These are phyloP conservation scores for Colletotrichum nymphaeae DNA, from an alignment of 2,329 filamentous ascomycete genomes.

Conservation along the genomic window DNA sequence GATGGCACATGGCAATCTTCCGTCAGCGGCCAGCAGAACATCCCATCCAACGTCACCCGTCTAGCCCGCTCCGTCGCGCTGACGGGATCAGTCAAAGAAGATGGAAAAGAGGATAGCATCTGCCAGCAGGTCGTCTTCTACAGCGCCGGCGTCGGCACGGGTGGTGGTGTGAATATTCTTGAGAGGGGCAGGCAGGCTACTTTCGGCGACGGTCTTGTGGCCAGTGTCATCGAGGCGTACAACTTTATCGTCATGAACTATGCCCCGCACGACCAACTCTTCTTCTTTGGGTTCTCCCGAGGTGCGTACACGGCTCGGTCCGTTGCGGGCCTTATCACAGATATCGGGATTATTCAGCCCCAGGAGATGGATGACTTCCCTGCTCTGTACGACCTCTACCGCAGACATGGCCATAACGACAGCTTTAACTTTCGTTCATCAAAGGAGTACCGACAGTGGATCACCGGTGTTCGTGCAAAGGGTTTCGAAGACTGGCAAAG, in stretches of 20 bases:
- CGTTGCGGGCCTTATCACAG: constrained; percentile 49
- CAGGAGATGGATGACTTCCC: constrained; percentile 5
- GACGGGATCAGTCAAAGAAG: not conserved
- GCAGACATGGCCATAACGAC: not conserved
- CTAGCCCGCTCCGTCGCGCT: constrained; percentile 5
- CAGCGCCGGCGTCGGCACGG: not conserved
- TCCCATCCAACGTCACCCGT: constrained; percentile 24
- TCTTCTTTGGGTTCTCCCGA: constrained; percentile 52
- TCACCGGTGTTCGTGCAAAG: not conserved
- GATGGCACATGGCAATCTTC: constrained; percentile 33
- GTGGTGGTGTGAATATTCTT: not conserved
- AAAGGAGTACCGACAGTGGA: not conserved
- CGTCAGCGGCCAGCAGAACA: not conserved
- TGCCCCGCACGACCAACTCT: constrained; percentile 47
- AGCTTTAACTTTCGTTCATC: constrained; percentile 8
- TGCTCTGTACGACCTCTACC: not conserved
- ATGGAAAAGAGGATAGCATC: not conserved
- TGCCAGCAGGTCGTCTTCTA: constrained; percentile 9
- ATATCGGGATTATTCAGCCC: constrained; percentile 38
- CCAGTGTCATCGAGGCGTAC: constrained; percentile 46
- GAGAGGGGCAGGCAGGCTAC: not conserved
- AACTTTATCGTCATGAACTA: constrained; percentile 53
- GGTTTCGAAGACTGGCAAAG: not conserved
- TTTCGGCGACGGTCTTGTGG: constrained; percentile 12
- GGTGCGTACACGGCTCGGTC: constrained; percentile 54